phyloP scores from a whole-genome alignment of 2,329 filamentous ascomycete genomes.

The Stemphylium beticola region DNA sequence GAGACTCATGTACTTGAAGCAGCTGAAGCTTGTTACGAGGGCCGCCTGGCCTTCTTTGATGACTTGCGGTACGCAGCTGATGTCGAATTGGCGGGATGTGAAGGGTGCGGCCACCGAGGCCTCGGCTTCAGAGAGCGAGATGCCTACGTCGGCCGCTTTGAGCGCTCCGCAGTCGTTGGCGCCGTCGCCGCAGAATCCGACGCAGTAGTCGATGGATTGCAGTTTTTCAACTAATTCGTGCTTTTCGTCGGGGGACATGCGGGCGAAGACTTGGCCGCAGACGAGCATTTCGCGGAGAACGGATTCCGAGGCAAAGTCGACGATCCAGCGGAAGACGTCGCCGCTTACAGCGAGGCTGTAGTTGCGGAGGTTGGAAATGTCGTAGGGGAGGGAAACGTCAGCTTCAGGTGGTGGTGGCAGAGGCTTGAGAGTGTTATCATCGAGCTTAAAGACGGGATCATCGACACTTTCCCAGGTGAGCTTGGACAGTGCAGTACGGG shows the following conservation, averaged over 20 bases:
- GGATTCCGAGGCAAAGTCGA: slow-evolving; percentile 86
- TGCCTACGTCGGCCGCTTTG: slow-evolving; percentile 96
- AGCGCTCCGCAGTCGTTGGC: slow-evolving; percentile 97
- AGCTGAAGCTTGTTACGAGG: slow-evolving; percentile 97
- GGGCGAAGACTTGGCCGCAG: slow-evolving; percentile 88
- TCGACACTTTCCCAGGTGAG: slow-evolving; percentile 96
- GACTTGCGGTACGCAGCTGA: slow-evolving; percentile 90
- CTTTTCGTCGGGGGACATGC: slow-evolving; percentile 99
- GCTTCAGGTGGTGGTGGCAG: slow-evolving; percentile 70
- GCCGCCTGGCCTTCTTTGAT: slow-evolving; percentile 93
- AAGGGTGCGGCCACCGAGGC: slow-evolving; percentile 98
- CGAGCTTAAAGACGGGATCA: slow-evolving; percentile 76
- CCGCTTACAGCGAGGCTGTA: slow-evolving; percentile 90
- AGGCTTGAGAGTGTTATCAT: slow-evolving; percentile 82
- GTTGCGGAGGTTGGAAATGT: slow-evolving; percentile 79
- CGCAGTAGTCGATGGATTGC: slow-evolving; percentile 93
- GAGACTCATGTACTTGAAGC: slow-evolving; percentile 99
- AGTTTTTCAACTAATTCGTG: slow-evolving; percentile 97
- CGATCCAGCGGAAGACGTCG: slow-evolving; percentile 94
- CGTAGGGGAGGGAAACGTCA: slow-evolving; percentile 85
- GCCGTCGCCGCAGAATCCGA: slow-evolving; percentile 95
- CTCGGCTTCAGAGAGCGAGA: slow-evolving; percentile 95
- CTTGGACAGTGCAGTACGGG: slow-evolving; percentile 72
- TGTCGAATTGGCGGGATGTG: slow-evolving; percentile 93
- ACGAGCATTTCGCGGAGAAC: slow-evolving; percentile 87